Evolutionary conservation across 805 yeast species (phyloP).

Genomic region (Metahyphopichia silvanorum): DNA sequence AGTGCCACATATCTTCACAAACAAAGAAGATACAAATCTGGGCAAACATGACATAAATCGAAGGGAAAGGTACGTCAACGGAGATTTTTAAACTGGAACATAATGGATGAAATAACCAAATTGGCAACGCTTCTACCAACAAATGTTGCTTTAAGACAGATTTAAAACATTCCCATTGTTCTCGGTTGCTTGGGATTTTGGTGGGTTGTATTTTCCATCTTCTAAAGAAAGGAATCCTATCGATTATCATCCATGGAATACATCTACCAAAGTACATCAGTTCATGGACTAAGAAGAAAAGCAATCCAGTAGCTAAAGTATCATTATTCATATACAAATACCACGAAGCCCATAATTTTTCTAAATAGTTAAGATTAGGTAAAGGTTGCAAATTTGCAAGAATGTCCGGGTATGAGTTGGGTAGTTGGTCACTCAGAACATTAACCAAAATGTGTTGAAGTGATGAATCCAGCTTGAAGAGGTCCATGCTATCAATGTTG

Average conservation of each 20-base stretch:
- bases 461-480: conserved; percentile 9
- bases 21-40: conserved; percentile 80
- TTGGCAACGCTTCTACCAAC: conserved; percentile 91
- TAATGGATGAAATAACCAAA: conserved; percentile 95
- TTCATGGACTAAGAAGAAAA: conserved; percentile 83
- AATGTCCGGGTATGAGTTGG: conserved; percentile 9
- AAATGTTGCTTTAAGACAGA: conserved; percentile 83
- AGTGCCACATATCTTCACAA: conserved; percentile 94
- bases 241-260: conserved; percentile 89
- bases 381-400: conserved; percentile 2
- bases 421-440: neutral
- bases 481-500: conserved; percentile 1
- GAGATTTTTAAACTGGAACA: conserved; percentile 78
- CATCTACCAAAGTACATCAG: conserved; percentile 87
- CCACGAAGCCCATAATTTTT: conserved; percentile 85
- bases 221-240: conserved; percentile 79
- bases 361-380: conserved; percentile 45
- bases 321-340: conserved; percentile 85
- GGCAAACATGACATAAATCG: conserved; percentile 48
- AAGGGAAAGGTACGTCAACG: conserved; percentile 83
- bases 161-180: conserved; percentile 91
- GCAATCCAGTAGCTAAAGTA: conserved; percentile 83
- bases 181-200: conserved; percentile 72
- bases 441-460: conserved; percentile 7
- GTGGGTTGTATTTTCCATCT: conserved; percentile 87